Conservation (phyloP, 768 basidiomycete species). For the Boletus reticuloceps region DNA sequence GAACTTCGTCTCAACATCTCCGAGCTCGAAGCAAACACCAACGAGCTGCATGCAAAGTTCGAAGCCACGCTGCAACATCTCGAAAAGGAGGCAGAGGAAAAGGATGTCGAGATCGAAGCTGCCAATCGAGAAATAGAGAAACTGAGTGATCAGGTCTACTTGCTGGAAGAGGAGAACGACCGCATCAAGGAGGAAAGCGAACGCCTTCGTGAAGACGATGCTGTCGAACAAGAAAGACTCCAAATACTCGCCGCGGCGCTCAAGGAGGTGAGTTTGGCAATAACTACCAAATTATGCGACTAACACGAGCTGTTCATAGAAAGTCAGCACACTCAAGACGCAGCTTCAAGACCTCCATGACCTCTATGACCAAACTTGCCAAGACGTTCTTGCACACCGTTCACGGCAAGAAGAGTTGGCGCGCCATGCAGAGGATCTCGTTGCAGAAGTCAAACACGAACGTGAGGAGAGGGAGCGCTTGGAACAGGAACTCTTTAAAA, state of each 20-base stretch:
- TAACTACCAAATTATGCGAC: neutral
- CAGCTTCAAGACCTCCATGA: constrained; percentile 66
- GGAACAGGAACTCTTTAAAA: constrained; percentile 52
- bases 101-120: constrained; percentile 72
- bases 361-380: constrained; percentile 58
- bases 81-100: constrained; percentile 74
- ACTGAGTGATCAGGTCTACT: constrained; percentile 76
- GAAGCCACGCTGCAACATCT: constrained; percentile 73
- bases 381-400: constrained; percentile 66
- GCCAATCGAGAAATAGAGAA: constrained; percentile 77
- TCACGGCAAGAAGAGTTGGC: constrained; percentile 77
- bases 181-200: constrained; percentile 69
- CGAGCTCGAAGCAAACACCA: constrained; percentile 70
- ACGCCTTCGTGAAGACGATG: constrained; percentile 67
- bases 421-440: constrained; percentile 68
- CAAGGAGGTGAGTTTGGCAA: constrained; percentile 62
- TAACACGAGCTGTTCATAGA: constrained; percentile 42
- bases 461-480: constrained; percentile 52
- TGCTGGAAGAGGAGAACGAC: constrained; percentile 86
- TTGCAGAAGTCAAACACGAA: constrained; percentile 58
- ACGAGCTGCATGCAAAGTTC: constrained; percentile 70
- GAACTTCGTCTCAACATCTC: constrained; percentile 70
- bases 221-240: constrained; percentile 63
- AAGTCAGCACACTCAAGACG: constrained; percentile 60
- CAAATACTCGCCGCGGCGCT: constrained; percentile 68